Evolutionary conservation across 23 red algal species (phyloP).

Genomic region (Gracilaria gracilis): DNA sequence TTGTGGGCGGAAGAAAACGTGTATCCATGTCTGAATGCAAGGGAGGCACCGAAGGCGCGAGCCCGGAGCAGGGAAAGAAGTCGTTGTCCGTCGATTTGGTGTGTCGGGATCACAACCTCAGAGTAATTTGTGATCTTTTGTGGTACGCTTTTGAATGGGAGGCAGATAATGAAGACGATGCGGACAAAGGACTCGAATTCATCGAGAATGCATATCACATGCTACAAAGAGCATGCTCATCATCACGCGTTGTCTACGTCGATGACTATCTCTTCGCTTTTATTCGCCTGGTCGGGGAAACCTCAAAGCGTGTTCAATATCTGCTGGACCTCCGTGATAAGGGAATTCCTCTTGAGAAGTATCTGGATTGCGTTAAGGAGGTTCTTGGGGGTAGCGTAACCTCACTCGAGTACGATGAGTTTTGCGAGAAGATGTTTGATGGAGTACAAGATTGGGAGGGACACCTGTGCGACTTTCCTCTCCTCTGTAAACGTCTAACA

Average conservation of each 20-base stretch:
- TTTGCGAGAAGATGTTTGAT: constrained; percentile 45
- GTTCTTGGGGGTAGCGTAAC: constrained; percentile 38
- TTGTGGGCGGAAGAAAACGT: not conserved
- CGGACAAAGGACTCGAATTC: constrained; percentile 34
- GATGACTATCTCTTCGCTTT: constrained; percentile 53
- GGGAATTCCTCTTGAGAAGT: constrained; percentile 14
- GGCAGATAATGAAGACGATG: constrained; percentile 16
- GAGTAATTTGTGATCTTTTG: constrained; percentile 44
- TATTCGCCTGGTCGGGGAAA: constrained; percentile 49
- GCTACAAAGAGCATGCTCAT: not conserved
- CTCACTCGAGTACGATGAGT: constrained; percentile 29
- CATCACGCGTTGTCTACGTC: constrained; percentile 7
- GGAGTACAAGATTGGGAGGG: constrained; percentile 38
- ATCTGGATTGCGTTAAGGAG: constrained; percentile 31
- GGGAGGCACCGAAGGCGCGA: not conserved
- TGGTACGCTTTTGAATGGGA: constrained; percentile 67
- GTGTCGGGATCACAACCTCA: constrained; percentile 36
- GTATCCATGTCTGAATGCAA: not conserved
- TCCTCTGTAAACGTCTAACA: constrained; percentile 37
- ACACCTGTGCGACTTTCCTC: constrained; percentile 41
- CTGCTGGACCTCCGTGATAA: constrained; percentile 24
- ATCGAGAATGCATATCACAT: constrained; percentile 36
- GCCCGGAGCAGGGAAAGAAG: not conserved
- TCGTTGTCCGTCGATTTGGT: constrained; percentile 38
- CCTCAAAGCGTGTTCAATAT: constrained; percentile 28